Base-by-base conservation (phyloP, 2,329 filamentous ascomycete genomes). In the Pseudophaeomoniella oleicola region DNA sequence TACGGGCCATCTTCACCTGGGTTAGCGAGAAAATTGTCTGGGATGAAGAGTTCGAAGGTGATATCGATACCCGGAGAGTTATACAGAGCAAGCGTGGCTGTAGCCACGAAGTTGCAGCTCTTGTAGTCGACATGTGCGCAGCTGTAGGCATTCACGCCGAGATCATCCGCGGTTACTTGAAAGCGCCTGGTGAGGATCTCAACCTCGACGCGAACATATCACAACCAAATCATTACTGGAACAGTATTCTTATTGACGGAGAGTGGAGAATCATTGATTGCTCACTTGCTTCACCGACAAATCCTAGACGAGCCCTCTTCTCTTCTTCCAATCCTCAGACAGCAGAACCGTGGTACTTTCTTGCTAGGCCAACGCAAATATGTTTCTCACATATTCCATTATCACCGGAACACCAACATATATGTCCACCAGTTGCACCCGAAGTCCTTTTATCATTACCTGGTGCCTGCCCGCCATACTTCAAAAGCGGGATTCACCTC, bases 211-310 rank as follows among this genome's bases (percentile, higher is more conserved):
- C 80, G 39, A 75, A 88, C 55, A 83, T 84, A n/a, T 22, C 32
- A 10, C 16, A n/a, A 10, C 72, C 88, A 0, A 98, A 98, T 51
- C 90, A 98, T 59, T 96, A 82, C 77, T 98, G 90, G 90, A 98
- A 98, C 48, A 78, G 85, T 1, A 84, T 96, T 13, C 63, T 94
- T 22, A 78, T 94, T 5, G 90, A 98, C 55, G 80, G 82, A 15
- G 86, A 94, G 59, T 98, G 90, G 90, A 81, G 90, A 35, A 81
- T 96, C 45, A 84, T 98, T 64, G 90, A 98, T 56, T 90, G 85
- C 55, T 92, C 85, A 22, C 67, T 98, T 34, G 86, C 90, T 3
- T 87, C 81, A 44, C 87, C 88, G 10, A 94, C 88, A 0, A 85
- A 96, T 50, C 88, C 90, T 6, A 77, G 74, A 39, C 74, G 92